A percentile compares a stretch with the other conserved stretches of the same genome.
Evolutionary conservation across 2,329 filamentous ascomycete species (phyloP).

Genomic region (Cucurbitaria berberidis): DNA sequence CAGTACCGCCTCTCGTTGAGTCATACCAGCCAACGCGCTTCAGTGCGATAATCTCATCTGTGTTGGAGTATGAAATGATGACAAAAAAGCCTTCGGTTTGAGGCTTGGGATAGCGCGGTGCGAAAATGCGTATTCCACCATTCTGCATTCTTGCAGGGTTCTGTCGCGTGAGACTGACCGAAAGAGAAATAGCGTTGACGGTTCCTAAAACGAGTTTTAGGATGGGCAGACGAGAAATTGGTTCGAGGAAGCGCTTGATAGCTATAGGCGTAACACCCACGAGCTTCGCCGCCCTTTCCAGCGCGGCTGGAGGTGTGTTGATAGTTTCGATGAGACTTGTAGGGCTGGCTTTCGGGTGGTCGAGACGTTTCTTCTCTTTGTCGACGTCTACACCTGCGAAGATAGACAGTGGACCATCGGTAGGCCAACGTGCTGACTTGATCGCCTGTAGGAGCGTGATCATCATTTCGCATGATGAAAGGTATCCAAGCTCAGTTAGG

Average conservation of each 20-base stretch:
- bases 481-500: slow-evolving; percentile 83
- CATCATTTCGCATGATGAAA: slow-evolving; percentile 80
- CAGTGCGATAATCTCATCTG: slow-evolving; percentile 81
- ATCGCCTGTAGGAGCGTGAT: slow-evolving; percentile 87
- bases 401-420: slow-evolving; percentile 78
- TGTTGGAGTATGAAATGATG: slow-evolving; percentile 69
- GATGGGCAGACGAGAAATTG: slow-evolving; percentile 71
- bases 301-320: slow-evolving; percentile 11
- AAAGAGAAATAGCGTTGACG: slow-evolving; percentile 67
- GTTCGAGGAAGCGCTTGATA: slow-evolving; percentile 62
- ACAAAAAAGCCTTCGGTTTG: slow-evolving; percentile 96
- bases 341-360: slow-evolving; percentile 44
- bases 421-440: slow-evolving; percentile 91
- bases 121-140: slow-evolving; percentile 75
- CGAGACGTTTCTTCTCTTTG: slow-evolving; percentile 51
- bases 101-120: slow-evolving; percentile 89
- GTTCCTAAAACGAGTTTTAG: slow-evolving; percentile 67
- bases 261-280: slow-evolving; percentile 58
- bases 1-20: slow-evolving; percentile 5
- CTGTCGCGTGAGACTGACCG: slow-evolving; percentile 67
- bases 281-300: slow-evolving; percentile 52
- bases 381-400: slow-evolving; percentile 71
- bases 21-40: slow-evolving; percentile 81
- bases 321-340: slow-evolving; percentile 50
- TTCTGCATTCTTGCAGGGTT: slow-evolving; percentile 58